Evolutionary conservation across 2,329 filamentous ascomycete genomes (phyloP).

Genomic region (Pestalotiopsis fici): DNA sequence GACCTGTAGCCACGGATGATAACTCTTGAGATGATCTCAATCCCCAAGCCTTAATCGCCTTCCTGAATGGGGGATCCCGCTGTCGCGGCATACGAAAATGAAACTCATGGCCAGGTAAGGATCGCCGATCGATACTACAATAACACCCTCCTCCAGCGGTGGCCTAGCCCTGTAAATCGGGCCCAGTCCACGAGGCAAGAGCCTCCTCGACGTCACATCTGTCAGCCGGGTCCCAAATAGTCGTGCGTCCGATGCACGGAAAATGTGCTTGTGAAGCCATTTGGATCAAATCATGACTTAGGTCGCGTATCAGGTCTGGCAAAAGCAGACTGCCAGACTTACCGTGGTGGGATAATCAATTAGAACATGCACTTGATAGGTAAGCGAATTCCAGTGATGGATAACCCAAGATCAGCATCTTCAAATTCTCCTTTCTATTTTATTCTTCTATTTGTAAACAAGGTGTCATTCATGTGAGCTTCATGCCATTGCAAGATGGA

Average conservation of each 20-base stretch:
- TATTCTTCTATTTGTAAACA: background rate
- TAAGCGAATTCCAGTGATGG: background rate
- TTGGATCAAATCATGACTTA: background rate
- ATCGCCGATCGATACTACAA: background rate
- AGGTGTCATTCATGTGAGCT: background rate
- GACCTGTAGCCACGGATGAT: background rate
- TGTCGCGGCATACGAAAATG: background rate
- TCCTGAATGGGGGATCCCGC: background rate
- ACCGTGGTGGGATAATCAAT: background rate
- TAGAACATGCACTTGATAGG: background rate
- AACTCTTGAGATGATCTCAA: background rate
- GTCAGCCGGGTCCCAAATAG: background rate
- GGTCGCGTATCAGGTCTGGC: background rate
- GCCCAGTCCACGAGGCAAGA: background rate
- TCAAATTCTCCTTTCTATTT: background rate
- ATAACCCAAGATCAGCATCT: background rate
- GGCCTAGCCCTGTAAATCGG: background rate
- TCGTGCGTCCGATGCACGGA: background rate
- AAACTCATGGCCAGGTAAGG: background rate
- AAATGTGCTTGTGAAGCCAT: background rate
- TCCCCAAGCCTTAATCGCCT: background rate
- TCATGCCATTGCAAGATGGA: background rate
- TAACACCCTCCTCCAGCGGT: background rate
- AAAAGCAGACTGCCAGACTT: background rate
- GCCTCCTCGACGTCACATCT: background rate